A percentile compares a stretch with the other conserved stretches of the same genome.
Evolutionary conservation across 225 moss, liverwort and hornwort species (phyloP).

Genomic region (Marchantia paleacea): DNA sequence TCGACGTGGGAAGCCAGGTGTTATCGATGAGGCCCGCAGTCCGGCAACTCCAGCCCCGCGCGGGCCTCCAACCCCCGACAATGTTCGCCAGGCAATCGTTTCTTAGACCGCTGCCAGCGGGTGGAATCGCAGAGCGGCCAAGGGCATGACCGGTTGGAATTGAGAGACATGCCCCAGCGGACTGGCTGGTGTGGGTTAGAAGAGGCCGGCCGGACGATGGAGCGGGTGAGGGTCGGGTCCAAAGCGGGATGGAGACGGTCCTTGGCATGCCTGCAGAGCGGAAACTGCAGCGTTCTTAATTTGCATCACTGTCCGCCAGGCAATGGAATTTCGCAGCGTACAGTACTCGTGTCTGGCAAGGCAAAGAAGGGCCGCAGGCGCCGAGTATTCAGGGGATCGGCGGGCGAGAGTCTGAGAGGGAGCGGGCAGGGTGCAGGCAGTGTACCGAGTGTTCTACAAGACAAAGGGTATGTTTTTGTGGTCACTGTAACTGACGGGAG

Average conservation of each 20-base stretch:
- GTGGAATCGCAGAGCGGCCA: background rate
- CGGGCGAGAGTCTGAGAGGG: background rate
- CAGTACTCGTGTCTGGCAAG: background rate
- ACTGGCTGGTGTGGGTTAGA: background rate
- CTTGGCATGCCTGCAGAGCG: background rate
- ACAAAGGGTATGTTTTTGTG: background rate
- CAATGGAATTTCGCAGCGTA: background rate
- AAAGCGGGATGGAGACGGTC: background rate
- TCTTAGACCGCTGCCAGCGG: background rate
- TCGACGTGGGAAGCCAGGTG: background rate
- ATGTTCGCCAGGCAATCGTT: background rate
- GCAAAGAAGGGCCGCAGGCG: conserved; percentile 7
- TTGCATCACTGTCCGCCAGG: background rate
- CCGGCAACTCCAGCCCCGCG: too few relatives aligned
- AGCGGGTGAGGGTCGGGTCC: background rate
- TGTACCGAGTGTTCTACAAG: conserved; percentile 14
- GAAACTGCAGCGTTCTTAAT: background rate
- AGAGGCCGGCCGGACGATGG: background rate
- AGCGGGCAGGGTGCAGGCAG: background rate
- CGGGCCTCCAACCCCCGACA: background rate
- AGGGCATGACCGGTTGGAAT: background rate
- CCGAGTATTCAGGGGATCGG: background rate
- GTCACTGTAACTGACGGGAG: conserved; percentile 19
- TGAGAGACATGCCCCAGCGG: background rate
- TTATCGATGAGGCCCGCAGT: background rate